Conservation (phyloP, 768 basidiomycete genomes). For the Boletus rubroflammeus region DNA sequence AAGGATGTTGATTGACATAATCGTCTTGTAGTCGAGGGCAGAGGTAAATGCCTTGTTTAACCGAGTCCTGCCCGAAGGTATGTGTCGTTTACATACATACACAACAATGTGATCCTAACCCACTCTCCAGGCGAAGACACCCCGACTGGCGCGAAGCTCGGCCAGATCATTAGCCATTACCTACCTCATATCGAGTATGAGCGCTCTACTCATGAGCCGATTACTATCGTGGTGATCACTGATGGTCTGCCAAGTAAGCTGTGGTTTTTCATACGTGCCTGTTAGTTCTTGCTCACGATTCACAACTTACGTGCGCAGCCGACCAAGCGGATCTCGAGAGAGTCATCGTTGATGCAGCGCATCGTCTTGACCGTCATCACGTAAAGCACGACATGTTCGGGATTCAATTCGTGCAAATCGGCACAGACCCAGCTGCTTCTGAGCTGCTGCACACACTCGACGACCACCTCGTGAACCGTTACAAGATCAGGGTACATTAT, state of each 20-base stretch:
- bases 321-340: slow-evolving; percentile 26
- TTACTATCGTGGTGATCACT: slow-evolving; percentile 37
- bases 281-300: not conserved
- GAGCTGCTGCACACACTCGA: slow-evolving; percentile 40
- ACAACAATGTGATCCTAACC: not conserved
- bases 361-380: slow-evolving; percentile 35
- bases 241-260: slow-evolving; percentile 39
- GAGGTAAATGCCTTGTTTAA: slow-evolving; percentile 28
- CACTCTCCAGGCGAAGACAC: slow-evolving; percentile 30
- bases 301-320: slow-evolving; percentile 13
- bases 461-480: slow-evolving; percentile 32
- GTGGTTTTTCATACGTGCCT: not conserved
- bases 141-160: slow-evolving; percentile 37
- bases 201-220: slow-evolving; percentile 32
- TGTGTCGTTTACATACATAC: not conserved
- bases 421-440: slow-evolving; percentile 35
- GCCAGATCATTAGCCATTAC: slow-evolving; percentile 36
- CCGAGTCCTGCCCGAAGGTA: slow-evolving; percentile 22
- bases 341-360: slow-evolving; percentile 36
- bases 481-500: slow-evolving; percentile 30
- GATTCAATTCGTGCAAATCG: slow-evolving; percentile 47
- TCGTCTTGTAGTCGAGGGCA: slow-evolving; percentile 15
- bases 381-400: slow-evolving; percentile 40
- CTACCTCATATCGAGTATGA: slow-evolving; percentile 31
- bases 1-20: not conserved